A percentile compares a stretch with the other conserved stretches of the same genome.
These are phyloP conservation scores for Hypericum perforatum DNA, from an alignment of 345 rosid genomes.

Conservation along the genomic window DNA sequence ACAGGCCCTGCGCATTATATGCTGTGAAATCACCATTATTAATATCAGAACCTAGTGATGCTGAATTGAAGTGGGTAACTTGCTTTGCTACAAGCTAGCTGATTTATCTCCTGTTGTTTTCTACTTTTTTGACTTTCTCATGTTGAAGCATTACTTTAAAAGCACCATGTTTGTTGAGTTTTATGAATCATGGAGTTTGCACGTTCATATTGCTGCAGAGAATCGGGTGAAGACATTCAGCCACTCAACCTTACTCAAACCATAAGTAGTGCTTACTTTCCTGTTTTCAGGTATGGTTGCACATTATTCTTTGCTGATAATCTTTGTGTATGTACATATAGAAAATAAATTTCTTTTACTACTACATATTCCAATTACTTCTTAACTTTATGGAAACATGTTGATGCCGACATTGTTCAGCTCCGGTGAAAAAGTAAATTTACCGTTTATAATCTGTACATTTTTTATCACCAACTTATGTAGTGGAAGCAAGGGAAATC, in stretches of 20 bases:
- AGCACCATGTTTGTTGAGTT: conserved; percentile 3
- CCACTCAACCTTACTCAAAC: conserved; percentile 49
- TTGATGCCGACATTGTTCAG: no score
- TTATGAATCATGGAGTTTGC: not conserved
- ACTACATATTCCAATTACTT: no score
- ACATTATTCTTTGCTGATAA: not conserved
- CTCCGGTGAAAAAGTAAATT: no score
- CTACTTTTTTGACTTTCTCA: not conserved
- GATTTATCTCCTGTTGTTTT: not conserved
- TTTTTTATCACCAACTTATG: no score
- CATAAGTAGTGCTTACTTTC: conserved; percentile 68
- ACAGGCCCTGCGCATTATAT: conserved; percentile 71
- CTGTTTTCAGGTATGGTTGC: conserved; percentile 58
- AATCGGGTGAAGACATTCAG: conserved; percentile 34
- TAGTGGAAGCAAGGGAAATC: no score
- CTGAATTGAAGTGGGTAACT: conserved; percentile 43
- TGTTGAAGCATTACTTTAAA: conserved; percentile 4
- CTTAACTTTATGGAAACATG: no score
- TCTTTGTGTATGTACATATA: not conserved
- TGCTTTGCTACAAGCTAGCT: conserved; percentile 5
- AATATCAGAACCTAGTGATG: conserved; percentile 23
- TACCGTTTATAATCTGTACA: no score
- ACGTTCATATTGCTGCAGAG: conserved; percentile 26
- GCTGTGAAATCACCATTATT: conserved; percentile 35
- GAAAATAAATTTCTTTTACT: no score